Evolutionary conservation across 164 flowering plant species (phyloP), one percentile per base, ranked within the genome.

Genomic region (Houttuynia cordata): DNA sequence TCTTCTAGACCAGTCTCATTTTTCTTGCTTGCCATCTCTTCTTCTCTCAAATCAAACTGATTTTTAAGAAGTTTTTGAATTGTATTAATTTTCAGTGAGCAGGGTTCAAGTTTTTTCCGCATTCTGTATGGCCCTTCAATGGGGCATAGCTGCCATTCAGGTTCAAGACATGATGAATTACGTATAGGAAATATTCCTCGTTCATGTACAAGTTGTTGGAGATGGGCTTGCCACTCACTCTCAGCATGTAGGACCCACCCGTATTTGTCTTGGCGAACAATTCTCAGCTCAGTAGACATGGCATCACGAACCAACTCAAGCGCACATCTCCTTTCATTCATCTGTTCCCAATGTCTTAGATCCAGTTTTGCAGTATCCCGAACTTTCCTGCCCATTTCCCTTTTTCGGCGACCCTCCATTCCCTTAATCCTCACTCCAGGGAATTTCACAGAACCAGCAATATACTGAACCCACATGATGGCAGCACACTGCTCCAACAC

Each of bases 231-330:
- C 99, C 99, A 91, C 71, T 87, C 96, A 68, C 99, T 94, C 75
- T 94, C 99, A 67, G 99, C 99, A 81, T 94, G 97, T n/a, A 94
- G 87, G 67, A 94, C 88, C 97, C 96, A 94, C 41, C 99, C 99
- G 74, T 94, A 94, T 70, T 94, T 94, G 74, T 94, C 97, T 70
- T 91, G 97, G 25, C 97, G 91, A 51, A 94, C 82, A 65, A 84
- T 90, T 74, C 99, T 85, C 62, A 94, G 75, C 76, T 94, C 97
- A 58, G 97, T 87, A 37, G 97, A 79, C 96, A 91, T 80, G 45
- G 83, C 78, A 75, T 91, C 97, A 57, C 99, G 93, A 54, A 91
- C 81, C 70, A 80, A 73, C 63, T 91, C 99, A 64, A 94, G 84
- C 24, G 96, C 96, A 76, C 80, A 85, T 68, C 99, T 83, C 42